A percentile compares a stretch with the other conserved stretches of the same genome.
Evolutionary conservation across 805 yeast species (phyloP).

Genomic region (Wickerhamiella domercqiae): DNA sequence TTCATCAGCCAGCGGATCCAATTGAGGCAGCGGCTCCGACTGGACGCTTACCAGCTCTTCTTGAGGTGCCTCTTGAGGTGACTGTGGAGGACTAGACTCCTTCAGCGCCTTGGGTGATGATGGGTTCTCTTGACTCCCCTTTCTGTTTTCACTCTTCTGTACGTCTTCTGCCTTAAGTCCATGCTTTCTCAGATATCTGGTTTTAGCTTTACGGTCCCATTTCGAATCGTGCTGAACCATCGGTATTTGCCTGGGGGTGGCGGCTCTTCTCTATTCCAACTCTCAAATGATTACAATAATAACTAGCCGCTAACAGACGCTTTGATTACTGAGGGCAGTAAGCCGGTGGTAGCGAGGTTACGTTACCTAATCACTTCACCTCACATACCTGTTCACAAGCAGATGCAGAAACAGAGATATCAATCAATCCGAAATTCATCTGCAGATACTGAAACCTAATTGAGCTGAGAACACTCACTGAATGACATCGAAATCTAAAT

Average conservation of each 20-base stretch:
- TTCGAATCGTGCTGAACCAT: constrained; percentile 41
- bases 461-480: too few species aligned
- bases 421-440: too few species aligned
- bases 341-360: background rate
- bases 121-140: background rate
- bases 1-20: background rate
- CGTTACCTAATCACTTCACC: background rate
- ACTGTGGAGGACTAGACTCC: background rate
- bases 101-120: background rate
- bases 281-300: too few species aligned
- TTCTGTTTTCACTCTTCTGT: background rate
- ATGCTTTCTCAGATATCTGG: constrained; percentile 30
- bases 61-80: background rate
- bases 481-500: too few species aligned
- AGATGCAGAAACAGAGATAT: too few species aligned
- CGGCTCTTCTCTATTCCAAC: background rate
- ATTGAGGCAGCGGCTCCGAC: background rate
- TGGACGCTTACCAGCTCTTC: background rate
- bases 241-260: too few species aligned
- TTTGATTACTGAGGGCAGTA: too few species aligned
- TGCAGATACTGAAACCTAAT: too few species aligned
- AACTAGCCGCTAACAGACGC: too few species aligned
- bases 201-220: constrained; percentile 35
- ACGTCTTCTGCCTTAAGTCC: constrained; percentile 17
- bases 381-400: background rate